Evolutionary conservation across 78 protist species (phyloP), one percentile per base, ranked within the genome.

Genomic region (Creolimax fragrantissima): DNA sequence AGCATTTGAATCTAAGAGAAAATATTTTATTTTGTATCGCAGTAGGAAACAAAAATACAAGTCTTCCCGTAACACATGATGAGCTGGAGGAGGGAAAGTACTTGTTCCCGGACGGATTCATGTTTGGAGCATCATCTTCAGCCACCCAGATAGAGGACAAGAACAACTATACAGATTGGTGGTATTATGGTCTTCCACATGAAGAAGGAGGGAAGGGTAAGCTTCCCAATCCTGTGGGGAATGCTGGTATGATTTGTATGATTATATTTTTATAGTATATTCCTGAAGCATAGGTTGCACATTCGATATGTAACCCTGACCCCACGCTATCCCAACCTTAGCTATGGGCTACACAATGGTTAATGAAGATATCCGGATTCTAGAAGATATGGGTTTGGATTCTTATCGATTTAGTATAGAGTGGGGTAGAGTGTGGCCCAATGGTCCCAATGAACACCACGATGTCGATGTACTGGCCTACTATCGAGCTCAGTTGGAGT

Each of bases 71-170:
- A n/a, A n/a, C n/a, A n/a, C n/a, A n/a, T n/a, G n/a, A n/a, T n/a
- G n/a, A n/a, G n/a, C n/a, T n/a, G n/a, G n/a, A n/a, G n/a, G n/a
- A n/a, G n/a, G n/a, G n/a, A n/a, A n/a, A n/a, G n/a, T n/a, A n/a
- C n/a, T n/a, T n/a, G 32, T 84, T 84, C 0, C 88, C 88, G 39
- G 41, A 37, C 17, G 45, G 45, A 11, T 84, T 84, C 45, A 42
- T 84, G 88, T 84, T 84, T 41, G 88, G 88, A 17, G 11, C 88
- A 24, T 84, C 88, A 11, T 32, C 39, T 42, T 17, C 88, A 32
- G 88, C 88, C 35, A 84, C 88, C 24, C 88, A 84, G 24, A 84
- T 84, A 24, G 88, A 84, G 24, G 88, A 84, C 11, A 84, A 84
- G 11, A 84, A 84, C 24, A 84, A 17, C 11, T 24, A 84, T 41